Evolutionary conservation across 805 yeast genomes (phyloP).

Genomic region (Ogataea sp.): DNA sequence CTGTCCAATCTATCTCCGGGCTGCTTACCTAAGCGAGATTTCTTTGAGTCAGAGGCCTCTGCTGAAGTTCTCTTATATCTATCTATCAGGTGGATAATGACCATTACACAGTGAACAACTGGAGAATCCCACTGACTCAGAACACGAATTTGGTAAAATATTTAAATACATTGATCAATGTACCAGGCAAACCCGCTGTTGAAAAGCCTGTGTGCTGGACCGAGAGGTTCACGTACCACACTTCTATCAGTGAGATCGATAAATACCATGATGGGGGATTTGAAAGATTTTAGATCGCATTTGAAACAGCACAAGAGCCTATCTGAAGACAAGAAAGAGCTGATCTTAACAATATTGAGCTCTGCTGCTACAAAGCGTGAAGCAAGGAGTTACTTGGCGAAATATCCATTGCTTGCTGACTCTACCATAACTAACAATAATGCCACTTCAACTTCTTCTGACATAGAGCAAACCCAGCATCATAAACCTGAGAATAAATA

Average conservation of each 20-base stretch:
- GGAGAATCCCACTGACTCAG: too few relatives aligned
- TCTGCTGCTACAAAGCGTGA: conserved; percentile 94
- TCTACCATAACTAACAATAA: conserved; percentile 8
- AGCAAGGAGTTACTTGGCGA: conserved; percentile 70
- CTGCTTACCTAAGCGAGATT: too few relatives aligned
- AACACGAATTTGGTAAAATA: too few relatives aligned
- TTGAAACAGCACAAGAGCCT: conserved; percentile 15
- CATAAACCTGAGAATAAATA: conserved; percentile 25
- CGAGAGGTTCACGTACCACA: too few relatives aligned
- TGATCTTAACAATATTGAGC: conserved; percentile 76
- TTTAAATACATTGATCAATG: too few relatives aligned
- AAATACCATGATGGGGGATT: background rate
- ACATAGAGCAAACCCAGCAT: background rate
- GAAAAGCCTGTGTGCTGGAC: too few relatives aligned
- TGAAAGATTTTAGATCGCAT: conserved; percentile 17
- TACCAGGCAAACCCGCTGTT: too few relatives aligned
- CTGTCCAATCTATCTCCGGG: too few relatives aligned
- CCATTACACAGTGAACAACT: too few relatives aligned
- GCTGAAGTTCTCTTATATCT: too few relatives aligned
- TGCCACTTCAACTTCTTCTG: background rate
- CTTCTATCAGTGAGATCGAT: background rate
- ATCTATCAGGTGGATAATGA: too few relatives aligned
- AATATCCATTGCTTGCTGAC: conserved; percentile 45
- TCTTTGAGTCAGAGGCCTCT: too few relatives aligned
- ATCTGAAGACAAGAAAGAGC: conserved; percentile 50